Evolutionary conservation across 352 stramenopile species (phyloP), one percentile per base, ranked within the genome.

Genomic region (Saprolegnia diclina): DNA sequence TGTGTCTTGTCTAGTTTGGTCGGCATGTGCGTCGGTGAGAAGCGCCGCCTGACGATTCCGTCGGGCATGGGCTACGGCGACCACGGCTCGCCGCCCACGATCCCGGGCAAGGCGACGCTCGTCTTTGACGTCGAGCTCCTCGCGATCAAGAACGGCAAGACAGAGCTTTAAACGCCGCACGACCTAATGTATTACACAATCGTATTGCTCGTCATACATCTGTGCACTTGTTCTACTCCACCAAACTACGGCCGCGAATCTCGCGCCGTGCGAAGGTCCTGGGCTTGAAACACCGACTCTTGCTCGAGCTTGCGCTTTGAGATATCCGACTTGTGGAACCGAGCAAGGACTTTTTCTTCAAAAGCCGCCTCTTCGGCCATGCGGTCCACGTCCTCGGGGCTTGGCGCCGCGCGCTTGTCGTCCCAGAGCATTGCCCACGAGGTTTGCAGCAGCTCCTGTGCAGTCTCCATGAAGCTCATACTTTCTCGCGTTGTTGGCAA

Each of bases 51-150:
- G 64, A 93, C 84, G 5, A 95, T 95, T 67, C 87, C 87, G 19
- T 92, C 87, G 48, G 80, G 77, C 62, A 61, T 99, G 46, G 97
- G 80, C 38, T 99, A 99, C 79, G 96, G 97, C 71, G 87, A 97
- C 78, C 76, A 83, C 57, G 96, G 95, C 37, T 91, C 87, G 44
- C 89, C 88, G 54, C 89, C 83, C 18, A 97, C 94, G 77, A 99
- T 99, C 76, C 89, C 89, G 18, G 92, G 79, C 66, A 91, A 92
- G 71, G 90, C 94, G 16, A 97, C 94, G 55, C 83, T 99, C 38
- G 88, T 99, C 42, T 99, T 99, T 76, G 90, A 94, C 71, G 95
- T 99, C 61, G 96, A 99, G 82, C 89, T 99, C 68, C 80, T 99
- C 65, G 85, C 98, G 71, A 97, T 99, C 74, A 91, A 87, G 76